Evolutionary conservation across 2,329 filamentous ascomycete genomes (phyloP), one percentile per base, ranked within the genome.

Genomic region (Alternaria viburni): DNA sequence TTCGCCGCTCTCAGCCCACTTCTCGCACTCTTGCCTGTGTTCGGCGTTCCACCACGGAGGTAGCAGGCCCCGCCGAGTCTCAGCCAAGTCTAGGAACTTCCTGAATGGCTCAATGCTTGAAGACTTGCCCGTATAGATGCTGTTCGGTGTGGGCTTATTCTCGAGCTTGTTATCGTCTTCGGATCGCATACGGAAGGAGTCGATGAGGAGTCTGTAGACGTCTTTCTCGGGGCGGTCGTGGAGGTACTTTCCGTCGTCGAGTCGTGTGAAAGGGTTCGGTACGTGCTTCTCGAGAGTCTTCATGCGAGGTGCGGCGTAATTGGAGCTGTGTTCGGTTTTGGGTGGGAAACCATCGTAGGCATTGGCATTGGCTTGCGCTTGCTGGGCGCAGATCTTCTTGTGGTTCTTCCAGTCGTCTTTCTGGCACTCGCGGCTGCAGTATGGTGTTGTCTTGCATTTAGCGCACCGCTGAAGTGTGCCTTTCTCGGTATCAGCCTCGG

Each of bases 371-470:
- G 51, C 44, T 46, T 43, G 43, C 11, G 51, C 44, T 36, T 43
- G 43, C 13, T 26, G 32, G 19, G 57, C 21, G 58, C 77, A 78
- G 13, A 66, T 56, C 46, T 75, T 76, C 65, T 80, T 79, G 72
- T 81, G 77, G 2, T 21, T 50, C 54, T 77, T 77, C 72, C 72
- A 78, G 56, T 78, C 66, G 21, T 70, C 65, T 26, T 72, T 76
- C 56, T 81, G 77, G 59, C 77, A 80, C 15, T 74, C 72, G 50
- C 68, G 70, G 44, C 65, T 62, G 56, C 79, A 81, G 69, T 80
- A 81, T n/a, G 23, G 49, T 25, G 67, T 66, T 1, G 65, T 63
- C 19, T 71, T 70, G 71, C 78, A 81, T 58, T 69, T 67, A 6
- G 68, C 64, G 59, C 79, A 80, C n/a, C 25, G 30, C 30, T 73